A percentile compares a stretch with the other conserved stretches of the same genome.
phyloP scores from a whole-genome alignment of 768 basidiomycete species.

The Cyathus striatus region DNA sequence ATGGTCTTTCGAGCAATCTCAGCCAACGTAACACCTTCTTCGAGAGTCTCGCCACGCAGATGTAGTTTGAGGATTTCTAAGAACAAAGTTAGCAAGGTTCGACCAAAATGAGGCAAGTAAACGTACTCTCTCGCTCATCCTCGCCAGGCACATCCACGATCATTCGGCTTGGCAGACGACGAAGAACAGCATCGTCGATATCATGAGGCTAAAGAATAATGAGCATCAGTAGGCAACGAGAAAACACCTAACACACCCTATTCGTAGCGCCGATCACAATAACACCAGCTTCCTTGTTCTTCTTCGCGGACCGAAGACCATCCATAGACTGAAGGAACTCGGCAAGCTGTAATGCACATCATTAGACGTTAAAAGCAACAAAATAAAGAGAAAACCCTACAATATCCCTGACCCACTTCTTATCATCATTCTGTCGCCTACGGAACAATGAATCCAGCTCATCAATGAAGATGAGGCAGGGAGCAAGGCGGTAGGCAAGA shows the following conservation, averaged over 20 bases:
- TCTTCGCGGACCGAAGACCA: conserved; percentile 11
- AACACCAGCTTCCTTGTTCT: conserved; percentile 9
- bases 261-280: conserved; percentile 14
- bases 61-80: background rate
- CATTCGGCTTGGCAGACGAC: conserved; percentile 6
- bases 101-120: background rate
- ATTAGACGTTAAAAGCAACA: background rate
- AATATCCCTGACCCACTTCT: conserved; percentile 3
- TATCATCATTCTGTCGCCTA: conserved; percentile 3
- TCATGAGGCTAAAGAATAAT: conserved; percentile 7
- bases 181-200: conserved; percentile 11
- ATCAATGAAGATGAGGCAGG: conserved; percentile 77
- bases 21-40: conserved; percentile 4
- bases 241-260: conserved; percentile 7
- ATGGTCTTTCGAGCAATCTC: conserved; percentile 8
- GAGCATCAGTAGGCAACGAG: background rate
- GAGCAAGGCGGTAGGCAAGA: conserved; percentile 68
- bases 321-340: conserved; percentile 11
- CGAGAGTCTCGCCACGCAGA: conserved; percentile 4
- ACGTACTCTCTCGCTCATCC: conserved; percentile 2
- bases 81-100: background rate
- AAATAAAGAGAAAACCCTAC: background rate
- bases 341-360: background rate
- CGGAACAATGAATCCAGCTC: conserved; percentile 70
- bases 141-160: conserved; percentile 5